Base-by-base conservation (phyloP, 345 rosid genomes). In the Bretschneidera sinensis region DNA sequence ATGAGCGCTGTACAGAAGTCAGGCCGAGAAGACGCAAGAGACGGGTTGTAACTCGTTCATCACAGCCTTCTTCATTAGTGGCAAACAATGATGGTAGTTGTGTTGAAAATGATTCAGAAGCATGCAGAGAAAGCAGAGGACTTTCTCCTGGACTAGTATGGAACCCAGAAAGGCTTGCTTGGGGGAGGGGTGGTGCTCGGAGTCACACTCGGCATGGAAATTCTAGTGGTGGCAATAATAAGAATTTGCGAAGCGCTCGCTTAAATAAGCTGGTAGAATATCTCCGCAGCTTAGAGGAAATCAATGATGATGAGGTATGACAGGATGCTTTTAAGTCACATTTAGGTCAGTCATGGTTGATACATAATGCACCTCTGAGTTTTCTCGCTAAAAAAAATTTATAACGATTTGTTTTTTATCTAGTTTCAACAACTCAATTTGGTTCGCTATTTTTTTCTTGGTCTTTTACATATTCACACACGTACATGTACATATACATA, bases 141-240 rank as follows among this genome's bases (percentile, higher is more conserved):
- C 70, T 78, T 69, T 75, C 91, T 60, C 95, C 95, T 24, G 92
- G 87, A 48, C 87, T 81, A 56, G 83, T 74, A 18, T 81, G 85
- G 88, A 91, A 76, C 67, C 60, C 81, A 2, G 98, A 91, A 63
- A 66, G 73, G 80, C 88, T 84, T 81, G 89, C 83, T 50, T 92
- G 98, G 98, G 98, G 98, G 45, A 78, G 81, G 80, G 98, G 97
- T 45, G 97, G 97, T 47, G 62, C 84, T 54, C 78, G 98, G 69
- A 92, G 98, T 79, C 78, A 81, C 71, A 81, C 92, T 10, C 79
- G 98, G 51, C 95, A 92, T 66, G 95, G 92, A 11, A 85, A 70
- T 71, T 57, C 77, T 56, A 75, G 73, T 71, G 70, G 79, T 65
- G 71, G 81, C 68, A 75, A 54, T 71, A 78, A 49, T 71, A 87